Conservation (phyloP, 257 asterid species). For the Lavandula angustifolia region DNA sequence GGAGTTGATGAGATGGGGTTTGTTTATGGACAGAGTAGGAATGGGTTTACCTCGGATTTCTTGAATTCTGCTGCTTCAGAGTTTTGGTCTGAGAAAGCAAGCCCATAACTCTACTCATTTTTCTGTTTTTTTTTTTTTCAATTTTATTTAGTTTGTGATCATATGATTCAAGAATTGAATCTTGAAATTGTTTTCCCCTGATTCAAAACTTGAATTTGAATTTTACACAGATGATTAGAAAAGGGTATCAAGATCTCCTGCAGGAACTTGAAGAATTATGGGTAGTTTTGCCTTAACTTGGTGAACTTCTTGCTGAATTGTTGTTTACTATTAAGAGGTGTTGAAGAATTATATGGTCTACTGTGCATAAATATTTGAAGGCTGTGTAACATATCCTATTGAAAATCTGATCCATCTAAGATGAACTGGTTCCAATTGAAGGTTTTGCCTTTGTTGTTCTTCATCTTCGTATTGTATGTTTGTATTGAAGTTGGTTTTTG, state of each 20-base stretch:
- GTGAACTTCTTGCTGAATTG: background rate
- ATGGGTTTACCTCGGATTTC: conserved; percentile 61
- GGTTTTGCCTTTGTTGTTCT: no score
- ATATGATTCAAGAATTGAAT: background rate
- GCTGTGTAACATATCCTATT: no score
- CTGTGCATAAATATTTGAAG: no score
- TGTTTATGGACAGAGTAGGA: conserved; percentile 51
- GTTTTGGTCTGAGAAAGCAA: conserved; percentile 76
- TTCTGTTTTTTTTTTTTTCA: background rate
- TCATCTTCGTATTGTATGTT: no score
- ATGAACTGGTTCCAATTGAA: no score
- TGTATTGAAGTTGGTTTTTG: no score
- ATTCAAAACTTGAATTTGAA: background rate
- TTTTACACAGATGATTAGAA: background rate
- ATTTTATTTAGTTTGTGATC: background rate
- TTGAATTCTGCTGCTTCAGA: conserved; percentile 69
- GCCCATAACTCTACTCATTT: conserved; percentile 24
- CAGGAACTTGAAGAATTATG: background rate
- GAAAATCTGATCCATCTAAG: no score
- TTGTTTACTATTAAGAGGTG: background rate
- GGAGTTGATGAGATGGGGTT: conserved; percentile 56
- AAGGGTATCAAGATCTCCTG: background rate
- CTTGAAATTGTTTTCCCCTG: background rate
- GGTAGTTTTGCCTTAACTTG: background rate
- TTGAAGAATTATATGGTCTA: no score